Conservation (phyloP, 2,329 filamentous ascomycete genomes). For the Penicillium griseofulvum region DNA sequence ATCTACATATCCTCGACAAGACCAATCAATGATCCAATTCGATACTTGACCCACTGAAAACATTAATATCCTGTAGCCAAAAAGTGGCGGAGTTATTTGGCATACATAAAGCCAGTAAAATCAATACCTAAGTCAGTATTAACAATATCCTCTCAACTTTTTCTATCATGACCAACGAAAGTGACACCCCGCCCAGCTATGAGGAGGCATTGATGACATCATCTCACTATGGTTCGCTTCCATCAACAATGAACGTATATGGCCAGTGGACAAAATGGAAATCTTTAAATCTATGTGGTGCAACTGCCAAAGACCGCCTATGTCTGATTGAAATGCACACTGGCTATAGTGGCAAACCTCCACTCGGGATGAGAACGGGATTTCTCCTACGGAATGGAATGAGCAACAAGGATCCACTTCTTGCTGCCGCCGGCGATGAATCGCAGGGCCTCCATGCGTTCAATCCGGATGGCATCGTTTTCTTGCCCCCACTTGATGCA, state of each 20-base stretch:
- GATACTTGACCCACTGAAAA: background rate
- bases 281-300: conserved; percentile 1
- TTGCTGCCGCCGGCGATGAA: background rate
- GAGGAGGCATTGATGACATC: background rate
- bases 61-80: background rate
- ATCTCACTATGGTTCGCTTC: background rate
- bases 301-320: background rate
- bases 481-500: background rate
- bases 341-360: conserved; percentile 1
- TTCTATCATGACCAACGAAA: background rate
- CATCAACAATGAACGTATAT: background rate
- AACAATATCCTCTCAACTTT: background rate
- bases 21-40: background rate
- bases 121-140: background rate
- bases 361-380: background rate
- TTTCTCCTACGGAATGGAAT: background rate
- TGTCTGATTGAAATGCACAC: conserved; percentile 1
- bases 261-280: conserved; percentile 5
- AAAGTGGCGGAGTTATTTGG: background rate
- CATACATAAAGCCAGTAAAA: background rate
- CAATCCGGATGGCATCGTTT: background rate
- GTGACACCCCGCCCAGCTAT: background rate
- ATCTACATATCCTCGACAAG: background rate
- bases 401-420: conserved; percentile 3
- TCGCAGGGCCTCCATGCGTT: background rate